These are phyloP conservation scores for Spiromastix sp. DNA, from an alignment of 2,329 filamentous ascomycete genomes.

Conservation along the genomic window DNA sequence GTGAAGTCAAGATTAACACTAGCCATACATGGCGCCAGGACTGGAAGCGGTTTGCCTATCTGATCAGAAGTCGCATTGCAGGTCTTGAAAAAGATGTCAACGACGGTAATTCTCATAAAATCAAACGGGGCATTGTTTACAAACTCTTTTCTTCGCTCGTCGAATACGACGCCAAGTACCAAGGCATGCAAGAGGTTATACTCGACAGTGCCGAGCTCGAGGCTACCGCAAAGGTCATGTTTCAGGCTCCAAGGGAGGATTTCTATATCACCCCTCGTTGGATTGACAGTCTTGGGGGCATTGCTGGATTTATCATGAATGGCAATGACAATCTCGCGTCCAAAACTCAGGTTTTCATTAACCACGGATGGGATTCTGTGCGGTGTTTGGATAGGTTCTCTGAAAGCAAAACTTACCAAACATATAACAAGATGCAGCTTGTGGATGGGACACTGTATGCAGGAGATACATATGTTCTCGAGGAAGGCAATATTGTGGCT, in stretches of 20 bases:
- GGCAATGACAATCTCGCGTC: constrained; percentile 18
- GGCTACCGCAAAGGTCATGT: constrained; percentile 23
- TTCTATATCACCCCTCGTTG: constrained; percentile 26
- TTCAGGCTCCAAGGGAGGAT: constrained; percentile 16
- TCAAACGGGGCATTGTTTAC: constrained; percentile 26
- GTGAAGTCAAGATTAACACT: constrained; percentile 3
- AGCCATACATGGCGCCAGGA: constrained; percentile 15
- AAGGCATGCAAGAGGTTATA: constrained; percentile 27
- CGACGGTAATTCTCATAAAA: constrained; percentile 20
- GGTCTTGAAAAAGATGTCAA: constrained; percentile 19
- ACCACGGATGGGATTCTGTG: constrained; percentile 25
- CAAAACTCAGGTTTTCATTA: constrained; percentile 23
- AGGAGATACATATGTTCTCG: constrained; percentile 20
- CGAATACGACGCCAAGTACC: constrained; percentile 23
- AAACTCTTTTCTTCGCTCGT: constrained; percentile 26
- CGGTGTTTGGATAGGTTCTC: constrained; percentile 16
- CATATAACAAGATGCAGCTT: constrained; percentile 25
- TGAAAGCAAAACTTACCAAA: constrained; percentile 14
- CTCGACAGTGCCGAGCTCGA: constrained; percentile 27
- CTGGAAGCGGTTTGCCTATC: constrained; percentile 20
- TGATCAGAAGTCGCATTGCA: constrained; percentile 23
- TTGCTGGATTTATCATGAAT: constrained; percentile 30
- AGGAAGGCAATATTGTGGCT: constrained; percentile 21
- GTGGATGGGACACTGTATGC: constrained; percentile 13
- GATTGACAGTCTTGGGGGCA: constrained; percentile 26